Conservation (phyloP, 768 basidiomycete species). For the Suillus weaverae region DNA sequence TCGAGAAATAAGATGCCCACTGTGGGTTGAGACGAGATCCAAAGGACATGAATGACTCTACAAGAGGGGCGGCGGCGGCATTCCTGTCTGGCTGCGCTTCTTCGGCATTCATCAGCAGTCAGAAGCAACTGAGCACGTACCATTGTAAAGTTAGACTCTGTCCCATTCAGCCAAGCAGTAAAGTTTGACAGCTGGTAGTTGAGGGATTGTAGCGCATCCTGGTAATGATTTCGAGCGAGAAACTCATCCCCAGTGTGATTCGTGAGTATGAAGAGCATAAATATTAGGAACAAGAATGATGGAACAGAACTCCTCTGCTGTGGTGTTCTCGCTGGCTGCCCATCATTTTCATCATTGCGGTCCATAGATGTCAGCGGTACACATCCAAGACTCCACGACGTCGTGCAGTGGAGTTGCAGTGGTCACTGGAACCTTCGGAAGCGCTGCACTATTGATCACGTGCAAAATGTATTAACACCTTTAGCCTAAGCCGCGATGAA, state of each 20-base stretch:
- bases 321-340: slow-evolving; percentile 24
- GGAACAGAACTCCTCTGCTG: slow-evolving; percentile 63
- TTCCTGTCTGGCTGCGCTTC: slow-evolving; percentile 47
- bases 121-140: slow-evolving; percentile 39
- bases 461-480: slow-evolving; percentile 15
- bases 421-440: background rate
- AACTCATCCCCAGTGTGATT: slow-evolving; percentile 72
- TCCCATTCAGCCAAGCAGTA: slow-evolving; percentile 73
- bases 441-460: slow-evolving; percentile 17
- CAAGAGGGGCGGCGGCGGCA: slow-evolving; percentile 43
- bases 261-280: slow-evolving; percentile 78
- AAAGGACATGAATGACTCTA: slow-evolving; percentile 48
- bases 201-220: slow-evolving; percentile 60
- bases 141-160: slow-evolving; percentile 61
- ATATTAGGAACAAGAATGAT: slow-evolving; percentile 70
- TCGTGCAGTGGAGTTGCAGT: too few species aligned
- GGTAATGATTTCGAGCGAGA: slow-evolving; percentile 60
- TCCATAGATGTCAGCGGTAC: slow-evolving; percentile 25
- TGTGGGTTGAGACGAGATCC: slow-evolving; percentile 46
- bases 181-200: slow-evolving; percentile 68
- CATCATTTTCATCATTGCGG: slow-evolving; percentile 25
- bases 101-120: slow-evolving; percentile 8
- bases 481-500: slow-evolving; percentile 11
- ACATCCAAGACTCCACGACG: background rate
- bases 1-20: slow-evolving; percentile 62